These are phyloP conservation scores for Ormosia semicastrata DNA, from an alignment of 306 rosid genomes.

Conservation along the genomic window DNA sequence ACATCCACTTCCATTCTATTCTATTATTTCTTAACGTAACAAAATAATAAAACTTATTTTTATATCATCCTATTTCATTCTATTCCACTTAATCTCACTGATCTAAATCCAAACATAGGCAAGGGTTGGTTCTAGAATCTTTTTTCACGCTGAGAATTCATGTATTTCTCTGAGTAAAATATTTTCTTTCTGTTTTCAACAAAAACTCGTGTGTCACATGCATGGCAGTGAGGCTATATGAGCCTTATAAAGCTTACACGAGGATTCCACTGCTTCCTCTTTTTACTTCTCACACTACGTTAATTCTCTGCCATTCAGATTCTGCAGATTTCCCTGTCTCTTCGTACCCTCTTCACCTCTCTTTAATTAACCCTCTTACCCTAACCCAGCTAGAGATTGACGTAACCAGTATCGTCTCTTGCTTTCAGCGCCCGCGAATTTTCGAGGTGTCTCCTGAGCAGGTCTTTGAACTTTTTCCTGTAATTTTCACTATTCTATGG, in stretches of 20 bases:
- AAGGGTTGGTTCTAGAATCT: not conserved
- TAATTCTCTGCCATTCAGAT: constrained; percentile 55
- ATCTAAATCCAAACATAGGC: too few species aligned
- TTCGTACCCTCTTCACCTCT: constrained; percentile 10
- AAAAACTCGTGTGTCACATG: constrained; percentile 45
- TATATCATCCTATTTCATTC: too few species aligned
- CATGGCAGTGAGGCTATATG: constrained; percentile 57
- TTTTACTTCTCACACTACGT: constrained; percentile 45
- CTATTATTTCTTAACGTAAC: too few species aligned
- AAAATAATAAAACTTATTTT: too few species aligned
- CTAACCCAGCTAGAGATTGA: constrained; percentile 27
- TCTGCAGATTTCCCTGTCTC: constrained; percentile 45
- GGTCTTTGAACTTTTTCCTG: constrained; percentile 20
- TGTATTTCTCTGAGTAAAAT: not conserved
- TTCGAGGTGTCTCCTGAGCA: constrained; percentile 6
- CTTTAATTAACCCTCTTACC: not conserved
- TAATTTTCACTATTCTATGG: not conserved
- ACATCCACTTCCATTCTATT: too few species aligned
- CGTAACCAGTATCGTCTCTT: constrained; percentile 23
- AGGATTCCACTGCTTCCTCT: constrained; percentile 43
- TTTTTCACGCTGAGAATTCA: not conserved
- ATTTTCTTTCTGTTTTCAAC: constrained; percentile 34
- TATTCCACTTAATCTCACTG: too few species aligned
- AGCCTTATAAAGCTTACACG: constrained; percentile 62
- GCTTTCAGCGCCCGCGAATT: constrained; percentile 28